Conservation (phyloP, 257 asterid species). For the Nicotiana tomentosiformis region DNA sequence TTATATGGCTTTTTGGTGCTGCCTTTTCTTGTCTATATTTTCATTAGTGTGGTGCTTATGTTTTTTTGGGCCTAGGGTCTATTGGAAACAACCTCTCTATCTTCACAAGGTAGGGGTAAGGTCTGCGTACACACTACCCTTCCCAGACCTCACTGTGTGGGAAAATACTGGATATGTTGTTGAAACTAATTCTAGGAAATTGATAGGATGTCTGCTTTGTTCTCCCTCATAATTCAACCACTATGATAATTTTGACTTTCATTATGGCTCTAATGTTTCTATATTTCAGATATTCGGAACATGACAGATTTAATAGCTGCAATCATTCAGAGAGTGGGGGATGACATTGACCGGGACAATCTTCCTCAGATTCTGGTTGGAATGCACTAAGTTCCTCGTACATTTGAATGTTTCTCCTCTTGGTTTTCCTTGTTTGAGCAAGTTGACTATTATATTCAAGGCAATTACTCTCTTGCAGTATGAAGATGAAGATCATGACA, state of each 20-base stretch:
- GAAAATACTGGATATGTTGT: too few relatives aligned
- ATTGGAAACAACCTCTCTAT: too few relatives aligned
- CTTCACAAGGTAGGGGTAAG: too few relatives aligned
- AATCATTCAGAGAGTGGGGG: slow-evolving; percentile 88
- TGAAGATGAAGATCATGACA: slow-evolving; percentile 92
- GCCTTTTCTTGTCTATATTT: too few relatives aligned
- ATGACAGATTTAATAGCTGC: slow-evolving; percentile 73
- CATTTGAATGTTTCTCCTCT: background rate
- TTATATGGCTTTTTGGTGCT: too few relatives aligned
- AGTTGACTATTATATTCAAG: background rate
- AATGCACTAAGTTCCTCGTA: background rate
- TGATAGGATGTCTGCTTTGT: background rate
- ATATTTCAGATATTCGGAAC: slow-evolving; percentile 50
- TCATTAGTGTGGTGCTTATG: too few relatives aligned
- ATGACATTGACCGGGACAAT: slow-evolving; percentile 75
- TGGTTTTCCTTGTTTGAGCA: background rate
- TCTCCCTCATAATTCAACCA: background rate
- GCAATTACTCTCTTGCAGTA: slow-evolving; percentile 41
- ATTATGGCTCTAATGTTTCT: background rate
- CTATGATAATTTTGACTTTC: background rate
- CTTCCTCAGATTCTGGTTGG: slow-evolving; percentile 89
- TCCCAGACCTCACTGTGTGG: too few relatives aligned
- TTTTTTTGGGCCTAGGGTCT: too few relatives aligned
- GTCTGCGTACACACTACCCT: too few relatives aligned
- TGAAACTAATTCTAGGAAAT: background rate